Evolutionary conservation across 1,284 basidiomycete genomes (phyloP).

Genomic region (Boletellus deceptivus): DNA sequence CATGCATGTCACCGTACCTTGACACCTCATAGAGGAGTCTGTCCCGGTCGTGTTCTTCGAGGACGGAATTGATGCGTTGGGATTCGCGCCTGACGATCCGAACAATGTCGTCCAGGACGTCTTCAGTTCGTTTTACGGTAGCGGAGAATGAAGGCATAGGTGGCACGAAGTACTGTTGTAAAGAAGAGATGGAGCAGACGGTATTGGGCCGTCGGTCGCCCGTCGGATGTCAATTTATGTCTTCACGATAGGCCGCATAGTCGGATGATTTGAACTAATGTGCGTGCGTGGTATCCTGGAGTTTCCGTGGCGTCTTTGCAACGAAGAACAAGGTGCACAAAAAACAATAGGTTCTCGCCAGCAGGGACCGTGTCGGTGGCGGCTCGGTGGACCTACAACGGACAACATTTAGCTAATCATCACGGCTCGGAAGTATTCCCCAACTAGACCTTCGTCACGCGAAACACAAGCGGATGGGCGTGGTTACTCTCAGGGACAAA

Average conservation of each 20-base stretch:
- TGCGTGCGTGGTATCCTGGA: background rate
- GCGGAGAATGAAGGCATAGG: constrained; percentile 13
- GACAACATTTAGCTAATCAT: constrained; percentile 10
- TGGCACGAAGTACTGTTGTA: background rate
- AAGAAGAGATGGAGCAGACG: background rate
- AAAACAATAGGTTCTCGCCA: constrained; percentile 12
- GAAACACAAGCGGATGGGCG: too few relatives aligned
- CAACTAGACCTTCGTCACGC: too few relatives aligned
- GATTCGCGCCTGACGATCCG: background rate
- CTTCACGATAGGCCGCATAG: background rate
- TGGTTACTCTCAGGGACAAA: too few relatives aligned
- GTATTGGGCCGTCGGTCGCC: background rate
- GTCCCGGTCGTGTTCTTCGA: constrained; percentile 6
- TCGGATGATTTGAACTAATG: background rate
- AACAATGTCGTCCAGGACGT: constrained; percentile 10
- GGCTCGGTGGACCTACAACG: constrained; percentile 20
- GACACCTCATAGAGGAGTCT: constrained; percentile 10
- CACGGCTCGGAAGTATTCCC: background rate
- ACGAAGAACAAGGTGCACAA: constrained; percentile 15
- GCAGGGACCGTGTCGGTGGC: background rate
- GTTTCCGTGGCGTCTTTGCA: constrained; percentile 13
- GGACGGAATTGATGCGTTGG: background rate
- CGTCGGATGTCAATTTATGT: constrained; percentile 16
- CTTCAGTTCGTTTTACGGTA: background rate
- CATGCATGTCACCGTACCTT: constrained; percentile 1